Evolutionary conservation across 805 yeast species (phyloP).

Genomic region (Candida insectalens): DNA sequence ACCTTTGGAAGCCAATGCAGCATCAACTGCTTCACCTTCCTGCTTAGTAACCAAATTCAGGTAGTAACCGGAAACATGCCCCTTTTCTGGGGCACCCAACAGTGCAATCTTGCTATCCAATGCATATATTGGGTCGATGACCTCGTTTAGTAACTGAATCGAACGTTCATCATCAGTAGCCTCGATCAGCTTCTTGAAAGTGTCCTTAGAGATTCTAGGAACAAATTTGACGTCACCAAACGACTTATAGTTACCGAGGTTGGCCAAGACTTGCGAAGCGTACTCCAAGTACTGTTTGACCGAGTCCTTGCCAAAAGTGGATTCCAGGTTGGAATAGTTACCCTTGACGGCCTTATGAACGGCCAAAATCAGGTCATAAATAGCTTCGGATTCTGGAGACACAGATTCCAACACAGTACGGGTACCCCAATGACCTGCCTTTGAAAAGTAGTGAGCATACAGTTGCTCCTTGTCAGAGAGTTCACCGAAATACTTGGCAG

Average conservation of each 20-base stretch:
- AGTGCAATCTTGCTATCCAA: constrained; percentile 38
- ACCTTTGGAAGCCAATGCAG: constrained; percentile 50
- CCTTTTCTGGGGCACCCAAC: constrained; percentile 71
- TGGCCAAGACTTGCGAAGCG: constrained; percentile 65
- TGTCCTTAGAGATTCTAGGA: constrained; percentile 44
- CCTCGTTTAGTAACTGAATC: constrained; percentile 29
- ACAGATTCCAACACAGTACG: constrained; percentile 74
- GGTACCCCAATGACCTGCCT: constrained; percentile 80
- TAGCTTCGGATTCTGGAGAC: constrained; percentile 68
- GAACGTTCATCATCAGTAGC: constrained; percentile 27
- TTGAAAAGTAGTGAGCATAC: constrained; percentile 77
- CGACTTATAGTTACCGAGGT: constrained; percentile 73
- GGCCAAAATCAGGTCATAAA: constrained; percentile 58
- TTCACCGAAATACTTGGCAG: constrained; percentile 58
- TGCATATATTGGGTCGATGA: constrained; percentile 41
- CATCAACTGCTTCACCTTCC: constrained; percentile 60
- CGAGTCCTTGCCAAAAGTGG: constrained; percentile 26
- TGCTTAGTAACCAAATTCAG: constrained; percentile 40
- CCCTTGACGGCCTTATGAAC: constrained; percentile 44
- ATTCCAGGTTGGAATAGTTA: constrained; percentile 31
- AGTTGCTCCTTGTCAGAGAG: constrained; percentile 49
- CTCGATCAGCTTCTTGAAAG: constrained; percentile 40
- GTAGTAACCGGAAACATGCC: constrained; percentile 71
- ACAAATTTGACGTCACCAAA: constrained; percentile 85
- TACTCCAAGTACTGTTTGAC: constrained; percentile 51